Evolutionary conservation across 768 basidiomycete species (phyloP).

Genomic region (Tylopilus sp.): DNA sequence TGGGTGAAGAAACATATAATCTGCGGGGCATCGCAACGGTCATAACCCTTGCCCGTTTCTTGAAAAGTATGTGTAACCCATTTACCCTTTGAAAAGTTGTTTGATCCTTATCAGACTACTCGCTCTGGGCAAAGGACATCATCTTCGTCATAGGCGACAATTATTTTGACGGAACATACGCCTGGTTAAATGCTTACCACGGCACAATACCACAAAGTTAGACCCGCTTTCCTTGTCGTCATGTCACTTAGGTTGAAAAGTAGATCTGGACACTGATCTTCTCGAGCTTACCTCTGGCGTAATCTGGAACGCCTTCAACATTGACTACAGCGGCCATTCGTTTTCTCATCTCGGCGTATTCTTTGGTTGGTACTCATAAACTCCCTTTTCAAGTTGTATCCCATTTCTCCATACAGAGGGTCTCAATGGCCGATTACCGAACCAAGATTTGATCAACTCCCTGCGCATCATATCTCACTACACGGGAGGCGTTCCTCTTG

Average conservation of each 20-base stretch:
- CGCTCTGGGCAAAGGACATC: slow-evolving; percentile 94
- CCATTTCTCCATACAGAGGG: slow-evolving; percentile 60
- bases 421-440: slow-evolving; percentile 90
- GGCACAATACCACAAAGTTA: slow-evolving; percentile 62
- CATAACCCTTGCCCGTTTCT: slow-evolving; percentile 76
- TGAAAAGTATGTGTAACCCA: slow-evolving; percentile 58
- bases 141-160: slow-evolving; percentile 87
- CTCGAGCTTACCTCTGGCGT: slow-evolving; percentile 74
- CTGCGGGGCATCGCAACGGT: slow-evolving; percentile 85
- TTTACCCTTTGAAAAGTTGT: background rate
- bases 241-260: background rate
- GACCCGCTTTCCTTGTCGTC: slow-evolving; percentile 8
- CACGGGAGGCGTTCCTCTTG: slow-evolving; percentile 72
- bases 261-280: slow-evolving; percentile 65
- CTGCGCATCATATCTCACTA: slow-evolving; percentile 67
- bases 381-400: slow-evolving; percentile 1
- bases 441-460: slow-evolving; percentile 92
- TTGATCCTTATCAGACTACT: slow-evolving; percentile 53
- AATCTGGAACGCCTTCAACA: slow-evolving; percentile 91
- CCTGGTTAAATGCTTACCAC: slow-evolving; percentile 87
- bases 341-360: slow-evolving; percentile 96
- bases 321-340: slow-evolving; percentile 96
- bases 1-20: slow-evolving; percentile 60
- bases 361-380: slow-evolving; percentile 58
- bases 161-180: slow-evolving; percentile 88